Base-by-base conservation (phyloP, 192 early-diverging fungal species). In the Coemansia sp. region DNA sequence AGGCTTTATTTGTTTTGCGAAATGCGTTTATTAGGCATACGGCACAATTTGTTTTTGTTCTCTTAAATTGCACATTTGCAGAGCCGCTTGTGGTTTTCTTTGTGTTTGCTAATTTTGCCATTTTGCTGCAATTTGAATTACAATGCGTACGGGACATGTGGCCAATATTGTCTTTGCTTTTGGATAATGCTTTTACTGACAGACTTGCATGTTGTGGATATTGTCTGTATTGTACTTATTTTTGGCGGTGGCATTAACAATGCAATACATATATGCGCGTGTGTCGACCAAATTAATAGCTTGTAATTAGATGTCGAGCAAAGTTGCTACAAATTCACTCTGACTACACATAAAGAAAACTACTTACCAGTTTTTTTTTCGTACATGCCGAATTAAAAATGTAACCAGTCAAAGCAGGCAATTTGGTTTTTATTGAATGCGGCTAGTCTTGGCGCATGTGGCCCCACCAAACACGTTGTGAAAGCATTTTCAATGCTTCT, bases 271-370 rank as follows among this genome's bases (percentile, higher is more conserved):
- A 48, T 48, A 48, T 48, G 45, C 45, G 45, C 14, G 45, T 48
- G 45, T 48, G 45, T 48, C 45, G 45, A 48, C 45, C 45, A 48
- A 48, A 48, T 48, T 48, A 48, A 48, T 48, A 48, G 45, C 8
- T 48, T 8, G 45, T 48, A 48, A 15, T 48, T 48, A 12, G 3
- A 48, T 15, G 9, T 48, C 45, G 14, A 48, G 45, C 45, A 48
- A 48, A 48, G 14, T 15, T 48, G 3, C 14, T 48, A 41, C 14
- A 48, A 28, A 3, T 48, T 8, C 45, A 48, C 4, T 48, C 17
- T 48, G 45, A 48, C 14, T 48, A 15, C 17, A 15, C 45, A 48
- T 12, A 48, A 48, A 12, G 12, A 15, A 48, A 48, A 12, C 17
- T 15, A 48, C 8, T 48, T 48, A 15, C 17, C 12, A 2, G 39